Conservation (phyloP, 805 yeast species). For the Monosporozyma siamensis region DNA sequence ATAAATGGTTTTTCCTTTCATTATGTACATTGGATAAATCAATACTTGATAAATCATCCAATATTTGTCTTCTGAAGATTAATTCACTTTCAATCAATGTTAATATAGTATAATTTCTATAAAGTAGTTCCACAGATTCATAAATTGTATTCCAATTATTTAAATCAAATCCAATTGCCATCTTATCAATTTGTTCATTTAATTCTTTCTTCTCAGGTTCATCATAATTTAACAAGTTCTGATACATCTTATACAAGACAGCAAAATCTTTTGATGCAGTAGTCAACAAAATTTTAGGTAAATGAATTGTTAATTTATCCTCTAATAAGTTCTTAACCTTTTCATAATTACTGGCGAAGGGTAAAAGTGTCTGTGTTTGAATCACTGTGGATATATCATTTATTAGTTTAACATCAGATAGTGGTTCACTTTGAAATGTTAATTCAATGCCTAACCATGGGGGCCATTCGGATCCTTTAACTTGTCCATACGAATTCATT, state of each 20-base stretch:
- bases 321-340: slow-evolving; percentile 24
- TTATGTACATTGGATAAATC: slow-evolving; percentile 35
- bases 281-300: slow-evolving; percentile 58
- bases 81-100: slow-evolving; percentile 38
- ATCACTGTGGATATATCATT: slow-evolving; percentile 55
- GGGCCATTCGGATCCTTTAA: slow-evolving; percentile 47
- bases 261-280: slow-evolving; percentile 70
- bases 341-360: slow-evolving; percentile 33
- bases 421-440: slow-evolving; percentile 44
- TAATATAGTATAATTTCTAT: slow-evolving; percentile 37
- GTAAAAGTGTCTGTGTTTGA: slow-evolving; percentile 46
- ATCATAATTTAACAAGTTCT: slow-evolving; percentile 57
- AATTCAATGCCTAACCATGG: slow-evolving; percentile 79
- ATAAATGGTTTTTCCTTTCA: slow-evolving; percentile 30
- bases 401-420: slow-evolving; percentile 45
- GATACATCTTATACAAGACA: slow-evolving; percentile 51
- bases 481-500: slow-evolving; percentile 51
- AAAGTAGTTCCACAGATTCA: slow-evolving; percentile 40
- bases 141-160: slow-evolving; percentile 46
- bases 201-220: slow-evolving; percentile 60
- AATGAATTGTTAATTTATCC: slow-evolving; percentile 48
- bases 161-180: slow-evolving; percentile 62
- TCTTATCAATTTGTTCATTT: slow-evolving; percentile 51
- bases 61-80: slow-evolving; percentile 38
- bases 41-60: slow-evolving; percentile 41